Percentiles rank a stretch among this genome's conserved stretches.
phyloP scores from a whole-genome alignment of 164 flowering plant genomes.

The Liriodendron chinense region DNA sequence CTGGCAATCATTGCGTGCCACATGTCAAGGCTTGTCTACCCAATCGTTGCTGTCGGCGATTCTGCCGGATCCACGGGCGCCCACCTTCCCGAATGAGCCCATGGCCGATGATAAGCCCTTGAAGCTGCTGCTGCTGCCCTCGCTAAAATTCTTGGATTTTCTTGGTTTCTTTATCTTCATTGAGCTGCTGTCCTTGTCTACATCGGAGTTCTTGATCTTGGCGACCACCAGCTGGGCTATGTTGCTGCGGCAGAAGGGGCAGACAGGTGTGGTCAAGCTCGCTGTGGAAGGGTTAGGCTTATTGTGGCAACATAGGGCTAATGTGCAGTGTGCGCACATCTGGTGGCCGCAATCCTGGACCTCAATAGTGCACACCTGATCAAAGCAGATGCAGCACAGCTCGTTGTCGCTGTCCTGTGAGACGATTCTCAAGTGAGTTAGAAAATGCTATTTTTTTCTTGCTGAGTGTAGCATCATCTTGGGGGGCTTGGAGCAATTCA shows the following conservation, averaged over 20 bases:
- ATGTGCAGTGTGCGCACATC: conserved; percentile 97
- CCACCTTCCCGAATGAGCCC: conserved; percentile 56
- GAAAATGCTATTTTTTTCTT: background rate
- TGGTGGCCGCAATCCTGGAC: conserved; percentile 92
- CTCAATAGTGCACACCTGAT: conserved; percentile 85
- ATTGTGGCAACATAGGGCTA: conserved; percentile 89
- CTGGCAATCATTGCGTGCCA: background rate
- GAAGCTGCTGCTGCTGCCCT: conserved; percentile 92
- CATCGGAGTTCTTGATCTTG: conserved; percentile 30
- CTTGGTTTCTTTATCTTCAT: conserved; percentile 38
- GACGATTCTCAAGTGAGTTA: background rate
- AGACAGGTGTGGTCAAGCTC: conserved; percentile 50
- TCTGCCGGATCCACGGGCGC: conserved; percentile 62
- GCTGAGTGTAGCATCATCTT: background rate
- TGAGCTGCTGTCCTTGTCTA: conserved; percentile 46
- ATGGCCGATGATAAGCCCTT: conserved; percentile 50
- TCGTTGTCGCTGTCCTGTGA: conserved; percentile 74
- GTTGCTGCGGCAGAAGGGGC: conserved; percentile 91
- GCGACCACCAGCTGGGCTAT: conserved; percentile 70
- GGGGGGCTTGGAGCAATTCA: background rate
- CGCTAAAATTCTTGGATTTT: conserved; percentile 52
- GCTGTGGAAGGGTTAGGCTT: conserved; percentile 81
- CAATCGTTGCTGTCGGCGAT: conserved; percentile 48
- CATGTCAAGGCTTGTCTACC: conserved; percentile 48
- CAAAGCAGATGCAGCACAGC: conserved; percentile 92